Evolutionary conservation across 2,329 filamentous ascomycete species (phyloP).

Genomic region (Aspergillus sp.): DNA sequence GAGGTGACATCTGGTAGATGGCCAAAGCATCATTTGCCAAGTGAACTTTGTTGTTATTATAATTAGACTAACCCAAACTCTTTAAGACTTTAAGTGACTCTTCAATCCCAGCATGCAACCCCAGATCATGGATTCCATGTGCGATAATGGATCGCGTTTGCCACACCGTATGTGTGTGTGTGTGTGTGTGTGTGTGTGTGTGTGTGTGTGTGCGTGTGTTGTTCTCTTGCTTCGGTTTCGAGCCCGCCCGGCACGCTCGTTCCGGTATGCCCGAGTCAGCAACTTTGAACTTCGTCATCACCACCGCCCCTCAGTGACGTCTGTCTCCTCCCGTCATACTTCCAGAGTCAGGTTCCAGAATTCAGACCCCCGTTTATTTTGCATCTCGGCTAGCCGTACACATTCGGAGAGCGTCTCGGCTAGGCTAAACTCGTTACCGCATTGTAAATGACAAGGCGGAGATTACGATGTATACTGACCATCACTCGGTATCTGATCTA

Average conservation of each 20-base stretch:
- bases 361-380: background rate
- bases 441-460: no score
- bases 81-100: no score
- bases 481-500: no score
- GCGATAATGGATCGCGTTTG: background rate
- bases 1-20: background rate
- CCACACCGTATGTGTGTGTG: background rate
- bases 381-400: background rate
- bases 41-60: background rate
- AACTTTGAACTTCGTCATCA: background rate
- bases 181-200: no score
- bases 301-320: background rate
- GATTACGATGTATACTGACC: no score
- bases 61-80: no score
- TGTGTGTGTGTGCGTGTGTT: background rate
- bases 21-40: constrained; percentile 1
- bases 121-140: no score
- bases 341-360: no score
- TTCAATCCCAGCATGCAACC: no score
- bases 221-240: background rate
- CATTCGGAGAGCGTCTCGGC: no score
- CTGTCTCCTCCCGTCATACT: background rate
- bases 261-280: background rate
- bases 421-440: no score
- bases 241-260: background rate